Evolutionary conservation across 352 stramenopile genomes (phyloP).

Genomic region (Pythium grandisporangium): DNA sequence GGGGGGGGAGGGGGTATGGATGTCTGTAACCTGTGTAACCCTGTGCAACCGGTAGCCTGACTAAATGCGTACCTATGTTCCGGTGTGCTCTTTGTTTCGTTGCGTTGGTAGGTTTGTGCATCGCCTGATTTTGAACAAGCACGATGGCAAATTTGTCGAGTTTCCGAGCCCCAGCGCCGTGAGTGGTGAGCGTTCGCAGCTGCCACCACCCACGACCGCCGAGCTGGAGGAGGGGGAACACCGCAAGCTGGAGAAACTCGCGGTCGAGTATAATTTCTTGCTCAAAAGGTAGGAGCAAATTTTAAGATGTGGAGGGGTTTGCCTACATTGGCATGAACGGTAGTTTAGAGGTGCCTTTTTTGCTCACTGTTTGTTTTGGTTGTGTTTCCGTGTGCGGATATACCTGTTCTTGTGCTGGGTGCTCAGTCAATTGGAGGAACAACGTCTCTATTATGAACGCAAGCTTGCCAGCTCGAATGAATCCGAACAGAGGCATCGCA

Average conservation of each 20-base stretch:
- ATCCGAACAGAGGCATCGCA: conserved; percentile 35
- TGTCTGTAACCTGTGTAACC: conserved; percentile 28
- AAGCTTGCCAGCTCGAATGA: conserved; percentile 53
- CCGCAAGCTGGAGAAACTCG: conserved; percentile 93
- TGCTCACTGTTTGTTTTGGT: too few relatives aligned
- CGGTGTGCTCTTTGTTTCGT: background rate
- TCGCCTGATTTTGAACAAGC: conserved; percentile 84
- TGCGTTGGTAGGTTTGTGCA: conserved; percentile 75
- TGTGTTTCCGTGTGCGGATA: too few relatives aligned
- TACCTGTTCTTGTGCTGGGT: too few relatives aligned
- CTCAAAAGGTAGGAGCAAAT: conserved; percentile 88
- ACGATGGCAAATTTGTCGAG: conserved; percentile 95
- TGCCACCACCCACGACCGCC: conserved; percentile 42
- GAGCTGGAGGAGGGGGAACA: conserved; percentile 91
- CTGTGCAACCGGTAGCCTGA: conserved; percentile 13
- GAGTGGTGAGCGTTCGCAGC: conserved; percentile 64
- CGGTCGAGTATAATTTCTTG: conserved; percentile 94
- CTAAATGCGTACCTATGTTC: background rate
- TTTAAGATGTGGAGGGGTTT: too few relatives aligned
- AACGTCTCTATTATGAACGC: conserved; percentile 91
- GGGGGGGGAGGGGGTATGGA: too few relatives aligned
- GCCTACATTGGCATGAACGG: too few relatives aligned
- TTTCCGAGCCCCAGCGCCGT: conserved; percentile 79
- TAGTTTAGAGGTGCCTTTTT: too few relatives aligned
- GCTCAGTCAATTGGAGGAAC: conserved; percentile 93